Base-by-base conservation (phyloP, 176 grass and related monocot genomes). In the sorghum (Sorghum bicolor) region DNA sequence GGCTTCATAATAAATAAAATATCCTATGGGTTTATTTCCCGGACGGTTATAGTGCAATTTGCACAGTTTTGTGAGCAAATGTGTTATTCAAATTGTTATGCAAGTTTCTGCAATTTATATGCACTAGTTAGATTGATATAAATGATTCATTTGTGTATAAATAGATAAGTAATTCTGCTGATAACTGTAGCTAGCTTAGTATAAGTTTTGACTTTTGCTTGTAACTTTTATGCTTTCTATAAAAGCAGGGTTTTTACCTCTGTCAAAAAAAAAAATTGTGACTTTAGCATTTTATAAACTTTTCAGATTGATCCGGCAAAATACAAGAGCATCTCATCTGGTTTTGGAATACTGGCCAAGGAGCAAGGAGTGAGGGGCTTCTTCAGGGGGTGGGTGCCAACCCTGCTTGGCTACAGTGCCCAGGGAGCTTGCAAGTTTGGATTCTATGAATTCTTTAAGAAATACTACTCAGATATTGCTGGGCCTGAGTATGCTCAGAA, bases 371-470 rank as follows among this genome's bases (percentile, higher is more conserved):
- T 84, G 30, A 83, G 66, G 81, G 91, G 91, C 17, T 94, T 94
- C 75, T 94, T 94, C 78, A 86, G 85, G 86, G 88, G 92, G 24
- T 94, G 88, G 88, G 92, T 91, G 29, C 92, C 92, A 9, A 91
- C 92, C 36, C 83, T 94, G 71, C 83, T 91, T 48, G 88, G 88
- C 34, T 94, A 94, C 80, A 91, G 92, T 47, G 92, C 92, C 41
- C 88, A 94, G 66, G 88, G 92, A 20, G 88, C 92, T 32, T 94
- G 92, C 88, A 94, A 94, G 74, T 91, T 89, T 84, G 89, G 89
- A 11, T 94, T 94, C 80, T 94, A 91, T 70, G 88, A 91, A 26
- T 91, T 89, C 80, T 91, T 94, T 34, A 94, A 94, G 83, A 94
- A 94, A 70, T 91, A 91, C 48, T 89, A 94, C 61, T 91, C 92